phyloP scores from a whole-genome alignment of 192 early-diverging fungal species.

The Coemansia sp. region DNA sequence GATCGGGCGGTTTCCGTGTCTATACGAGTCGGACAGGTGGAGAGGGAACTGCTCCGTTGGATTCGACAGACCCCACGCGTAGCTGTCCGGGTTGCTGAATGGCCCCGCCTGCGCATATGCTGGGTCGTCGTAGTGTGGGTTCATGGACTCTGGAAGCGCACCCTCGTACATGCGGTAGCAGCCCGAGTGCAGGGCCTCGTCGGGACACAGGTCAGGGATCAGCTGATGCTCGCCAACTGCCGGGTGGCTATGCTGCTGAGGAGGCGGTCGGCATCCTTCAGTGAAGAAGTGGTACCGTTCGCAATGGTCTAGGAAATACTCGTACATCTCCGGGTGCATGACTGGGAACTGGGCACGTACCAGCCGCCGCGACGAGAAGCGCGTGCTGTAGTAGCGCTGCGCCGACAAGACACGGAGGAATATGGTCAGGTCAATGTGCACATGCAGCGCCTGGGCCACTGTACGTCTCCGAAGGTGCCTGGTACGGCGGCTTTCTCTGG shows the following conservation, averaged over 20 bases:
- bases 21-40: conserved; percentile 4
- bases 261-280: conserved; percentile 24
- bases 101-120: conserved; percentile 3
- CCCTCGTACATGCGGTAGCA: conserved; percentile 48
- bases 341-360: conserved; percentile 28
- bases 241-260: not conserved
- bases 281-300: conserved; percentile 41
- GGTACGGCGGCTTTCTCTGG: not conserved
- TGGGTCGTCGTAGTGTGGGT: conserved; percentile 2
- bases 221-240: conserved; percentile 4
- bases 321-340: conserved; percentile 41
- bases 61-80: conserved; percentile 15
- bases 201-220: conserved; percentile 10
- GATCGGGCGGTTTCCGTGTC: conserved; percentile 2
- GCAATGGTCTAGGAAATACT: conserved; percentile 41
- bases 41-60: conserved; percentile 2
- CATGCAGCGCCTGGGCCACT: conserved; percentile 37
- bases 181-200: conserved; percentile 30
- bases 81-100: conserved; percentile 16
- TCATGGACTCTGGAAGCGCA: conserved; percentile 7
- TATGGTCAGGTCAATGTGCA: conserved; percentile 36
- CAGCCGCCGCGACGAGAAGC: conserved; percentile 43
- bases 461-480: not conserved
- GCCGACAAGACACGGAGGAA: conserved; percentile 31
- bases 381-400: conserved; percentile 50